These are phyloP conservation scores for Curvularia lunata DNA, from an alignment of 2,329 filamentous ascomycete species.

Conservation along the genomic window DNA sequence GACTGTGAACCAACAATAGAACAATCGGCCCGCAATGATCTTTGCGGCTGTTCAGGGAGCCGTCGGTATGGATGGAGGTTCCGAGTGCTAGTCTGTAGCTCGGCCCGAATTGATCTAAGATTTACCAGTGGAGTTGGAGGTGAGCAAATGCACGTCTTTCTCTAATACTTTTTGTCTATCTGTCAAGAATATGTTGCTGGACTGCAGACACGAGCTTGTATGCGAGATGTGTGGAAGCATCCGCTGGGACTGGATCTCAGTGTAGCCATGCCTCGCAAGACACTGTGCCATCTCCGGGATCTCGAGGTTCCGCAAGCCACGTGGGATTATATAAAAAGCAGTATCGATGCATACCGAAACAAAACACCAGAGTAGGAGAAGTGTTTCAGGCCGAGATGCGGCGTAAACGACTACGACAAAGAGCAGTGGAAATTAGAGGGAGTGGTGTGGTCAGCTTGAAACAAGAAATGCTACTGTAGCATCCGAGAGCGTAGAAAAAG, in stretches of 20 bases:
- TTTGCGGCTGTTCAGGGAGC: background rate
- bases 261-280: background rate
- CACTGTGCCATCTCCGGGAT: background rate
- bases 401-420: background rate
- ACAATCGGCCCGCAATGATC: background rate
- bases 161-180: background rate
- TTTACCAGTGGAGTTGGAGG: background rate
- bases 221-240: background rate
- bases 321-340: background rate
- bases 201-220: background rate
- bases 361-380: background rate
- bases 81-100: background rate
- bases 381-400: background rate
- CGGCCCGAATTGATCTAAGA: background rate
- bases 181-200: background rate
- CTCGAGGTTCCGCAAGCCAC: background rate
- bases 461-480: background rate
- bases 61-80: background rate
- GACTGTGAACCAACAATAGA: background rate
- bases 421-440: background rate
- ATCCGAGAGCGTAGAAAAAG: background rate
- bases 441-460: background rate
- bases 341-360: background rate
- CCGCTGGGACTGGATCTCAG: background rate
- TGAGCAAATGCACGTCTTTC: background rate